Percentiles rank a stretch among this genome's conserved stretches.
phyloP scores from a whole-genome alignment of 2,329 filamentous ascomycete species.

The Sphaerulina vaccinii region DNA sequence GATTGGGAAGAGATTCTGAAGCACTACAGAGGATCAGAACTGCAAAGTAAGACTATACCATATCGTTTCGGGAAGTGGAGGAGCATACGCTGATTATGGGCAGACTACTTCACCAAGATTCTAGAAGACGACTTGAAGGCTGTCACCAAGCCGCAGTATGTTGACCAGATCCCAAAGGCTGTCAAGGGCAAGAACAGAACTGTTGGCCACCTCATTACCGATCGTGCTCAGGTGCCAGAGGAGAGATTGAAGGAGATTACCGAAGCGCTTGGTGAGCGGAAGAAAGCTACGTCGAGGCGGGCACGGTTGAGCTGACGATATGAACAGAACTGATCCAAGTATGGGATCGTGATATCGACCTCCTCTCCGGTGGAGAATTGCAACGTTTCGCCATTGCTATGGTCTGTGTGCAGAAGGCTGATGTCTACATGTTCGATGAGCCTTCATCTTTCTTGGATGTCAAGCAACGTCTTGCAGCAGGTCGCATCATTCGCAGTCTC shows the following conservation, averaged over 20 bases:
- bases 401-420: constrained; percentile 91
- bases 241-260: constrained; percentile 68
- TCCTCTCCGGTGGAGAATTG: constrained; percentile 94
- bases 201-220: constrained; percentile 75
- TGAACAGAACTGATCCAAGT: constrained; percentile 74
- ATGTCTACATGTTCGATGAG: constrained; percentile 99
- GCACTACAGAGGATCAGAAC: constrained; percentile 94
- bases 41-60: constrained; percentile 70
- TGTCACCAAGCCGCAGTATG: constrained; percentile 98
- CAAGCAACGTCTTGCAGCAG: constrained; percentile 94
- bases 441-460: constrained; percentile 99
- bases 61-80: constrained; percentile 16
- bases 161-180: constrained; percentile 94
- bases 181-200: constrained; percentile 74
- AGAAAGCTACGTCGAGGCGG: constrained; percentile 16
- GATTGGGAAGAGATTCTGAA: constrained; percentile 99
- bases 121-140: constrained; percentile 96
- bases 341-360: constrained; percentile 83
- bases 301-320: not conserved
- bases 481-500: constrained; percentile 86
- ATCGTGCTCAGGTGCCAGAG: constrained; percentile 74
- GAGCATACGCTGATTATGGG: constrained; percentile 22
- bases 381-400: constrained; percentile 97
- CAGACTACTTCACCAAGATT: constrained; percentile 98
- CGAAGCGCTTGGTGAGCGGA: constrained; percentile 63